phyloP scores from a whole-genome alignment of 306 rosid genomes.

The Echinosophora koreensis region DNA sequence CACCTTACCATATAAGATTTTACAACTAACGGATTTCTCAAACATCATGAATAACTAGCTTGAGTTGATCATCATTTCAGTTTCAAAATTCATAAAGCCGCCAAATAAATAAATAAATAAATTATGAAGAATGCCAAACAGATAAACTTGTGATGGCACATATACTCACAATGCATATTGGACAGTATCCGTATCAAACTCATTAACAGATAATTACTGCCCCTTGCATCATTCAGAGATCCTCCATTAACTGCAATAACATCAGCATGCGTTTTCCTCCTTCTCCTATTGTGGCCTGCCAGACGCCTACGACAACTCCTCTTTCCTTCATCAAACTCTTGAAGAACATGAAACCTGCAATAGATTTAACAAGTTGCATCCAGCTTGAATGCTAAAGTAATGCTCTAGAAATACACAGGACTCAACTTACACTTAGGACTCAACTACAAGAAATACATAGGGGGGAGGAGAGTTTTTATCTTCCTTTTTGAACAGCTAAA shows the following conservation, averaged over 20 bases:
- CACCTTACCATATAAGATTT: constrained; percentile 26
- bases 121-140: constrained; percentile 33
- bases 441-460: background rate
- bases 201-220: constrained; percentile 73
- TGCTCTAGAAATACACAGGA: background rate
- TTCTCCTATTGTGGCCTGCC: constrained; percentile 89
- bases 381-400: constrained; percentile 25
- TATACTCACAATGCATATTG: constrained; percentile 75
- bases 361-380: constrained; percentile 41
- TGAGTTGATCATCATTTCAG: constrained; percentile 11
- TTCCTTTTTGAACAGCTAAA: background rate
- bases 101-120: constrained; percentile 40
- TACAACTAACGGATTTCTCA: background rate
- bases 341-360: constrained; percentile 91
- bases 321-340: constrained; percentile 95
- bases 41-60: background rate
- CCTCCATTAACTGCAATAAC: constrained; percentile 64
- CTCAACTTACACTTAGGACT: background rate
- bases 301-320: constrained; percentile 94
- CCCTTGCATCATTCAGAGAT: constrained; percentile 68
- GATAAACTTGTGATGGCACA: constrained; percentile 32
- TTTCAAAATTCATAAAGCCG: constrained; percentile 29
- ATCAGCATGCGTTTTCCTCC: constrained; percentile 85
- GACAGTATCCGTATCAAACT: constrained; percentile 81
- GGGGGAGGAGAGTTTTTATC: background rate